These are phyloP conservation scores for Chimonanthus praecox DNA, from an alignment of 164 flowering plant genomes.

Conservation along the genomic window DNA sequence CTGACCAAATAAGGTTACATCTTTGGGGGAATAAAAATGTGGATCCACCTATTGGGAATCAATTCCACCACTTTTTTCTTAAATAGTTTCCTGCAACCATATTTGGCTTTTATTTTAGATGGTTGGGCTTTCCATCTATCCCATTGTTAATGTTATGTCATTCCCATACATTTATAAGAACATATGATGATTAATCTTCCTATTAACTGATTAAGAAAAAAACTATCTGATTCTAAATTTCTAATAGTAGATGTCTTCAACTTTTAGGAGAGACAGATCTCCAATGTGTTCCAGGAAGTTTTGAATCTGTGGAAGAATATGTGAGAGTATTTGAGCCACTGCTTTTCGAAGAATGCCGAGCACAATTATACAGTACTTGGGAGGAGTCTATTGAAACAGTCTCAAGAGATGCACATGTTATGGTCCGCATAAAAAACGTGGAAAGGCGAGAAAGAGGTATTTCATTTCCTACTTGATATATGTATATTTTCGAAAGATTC, in stretches of 20 bases:
- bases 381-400: slow-evolving; percentile 67
- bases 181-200: not conserved
- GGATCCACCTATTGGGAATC: no score
- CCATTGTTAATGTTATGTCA: not conserved
- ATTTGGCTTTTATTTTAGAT: no score
- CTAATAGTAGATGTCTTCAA: not conserved
- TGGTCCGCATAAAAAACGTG: slow-evolving; percentile 70
- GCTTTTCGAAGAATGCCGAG: slow-evolving; percentile 98
- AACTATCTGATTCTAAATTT: not conserved
- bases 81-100: no score
- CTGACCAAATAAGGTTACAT: no score
- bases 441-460: slow-evolving; percentile 97
- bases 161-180: not conserved
- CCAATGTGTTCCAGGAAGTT: slow-evolving; percentile 83
- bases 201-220: not conserved
- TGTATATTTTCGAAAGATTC: not conserved
- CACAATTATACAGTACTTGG: slow-evolving; percentile 91
- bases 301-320: slow-evolving; percentile 95
- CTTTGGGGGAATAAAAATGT: no score
- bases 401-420: slow-evolving; percentile 62
- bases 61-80: no score
- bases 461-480: not conserved
- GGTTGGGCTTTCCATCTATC: not conserved
- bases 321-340: slow-evolving; percentile 92
- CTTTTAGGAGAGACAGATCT: slow-evolving; percentile 77